Conservation (phyloP, 129 eudicot species). For the Artemisia argyi region DNA sequence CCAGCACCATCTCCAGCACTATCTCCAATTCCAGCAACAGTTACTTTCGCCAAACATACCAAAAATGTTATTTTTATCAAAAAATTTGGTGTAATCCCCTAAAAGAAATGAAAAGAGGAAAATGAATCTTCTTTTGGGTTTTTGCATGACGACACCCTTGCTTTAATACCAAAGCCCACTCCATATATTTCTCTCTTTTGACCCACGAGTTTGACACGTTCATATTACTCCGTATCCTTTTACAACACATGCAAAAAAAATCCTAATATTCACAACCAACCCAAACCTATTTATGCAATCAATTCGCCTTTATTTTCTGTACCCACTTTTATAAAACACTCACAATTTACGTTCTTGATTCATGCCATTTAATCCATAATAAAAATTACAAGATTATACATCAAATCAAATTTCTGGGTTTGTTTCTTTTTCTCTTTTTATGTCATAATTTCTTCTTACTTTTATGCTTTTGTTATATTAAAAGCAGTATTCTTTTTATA, state of each 20-base stretch:
- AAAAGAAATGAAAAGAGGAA: no score
- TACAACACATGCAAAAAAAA: slow-evolving; percentile 16
- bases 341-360: neutral
- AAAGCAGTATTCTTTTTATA: neutral
- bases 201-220: slow-evolving; percentile 16
- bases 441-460: slow-evolving; percentile 7
- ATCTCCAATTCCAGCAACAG: no score
- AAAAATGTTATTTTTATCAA: no score
- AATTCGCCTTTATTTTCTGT: slow-evolving; percentile 30
- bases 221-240: neutral
- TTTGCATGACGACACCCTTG: no score
- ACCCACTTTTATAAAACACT: slow-evolving; percentile 12
- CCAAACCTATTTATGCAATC: slow-evolving; percentile 4
- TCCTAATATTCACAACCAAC: no score
- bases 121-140: no score
- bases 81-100: no score
- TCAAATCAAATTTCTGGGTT: slow-evolving; percentile 20
- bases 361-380: neutral
- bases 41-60: no score
- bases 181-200: neutral
- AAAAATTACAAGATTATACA: neutral
- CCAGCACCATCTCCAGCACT: no score
- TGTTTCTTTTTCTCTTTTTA: slow-evolving; percentile 10
- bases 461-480: neutral
- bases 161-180: no score